Base-by-base conservation (phyloP, 768 basidiomycete genomes). In the Tricholoma flavovirens region DNA sequence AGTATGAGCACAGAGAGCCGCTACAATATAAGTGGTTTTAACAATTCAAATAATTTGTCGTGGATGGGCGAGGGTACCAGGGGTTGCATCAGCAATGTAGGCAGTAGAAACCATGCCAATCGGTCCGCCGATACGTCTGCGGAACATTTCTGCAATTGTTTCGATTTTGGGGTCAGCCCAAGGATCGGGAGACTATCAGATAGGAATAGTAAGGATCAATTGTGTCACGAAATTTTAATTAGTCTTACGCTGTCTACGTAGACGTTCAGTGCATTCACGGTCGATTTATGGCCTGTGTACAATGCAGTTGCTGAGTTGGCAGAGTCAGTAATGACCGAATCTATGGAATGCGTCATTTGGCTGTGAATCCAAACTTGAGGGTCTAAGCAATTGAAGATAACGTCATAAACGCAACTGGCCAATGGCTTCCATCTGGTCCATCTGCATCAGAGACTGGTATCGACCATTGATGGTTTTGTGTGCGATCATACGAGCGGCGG, bases 281-380 rank as follows among this genome's bases (percentile, higher is more conserved):
- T 67, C 6, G 72, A 71, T 62, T 77, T 77, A 61, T 77, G 76
- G 15, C 76, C 76, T 0, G 73, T 74, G 56, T 75, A 77, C 21
- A 77, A 66, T 19, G 76, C 75, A 30, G 75, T 76, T 2, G 76
- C 76, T 12, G 75, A 76, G 64, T 77, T 77, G 2, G 76, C 76
- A 4, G 76, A 77, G 62, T 77, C 76, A 50, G 76, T 77, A 59
- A 77, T 77, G 59, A 76, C 75, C 1, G 76, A 76, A 56, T 77
- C 76, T 17, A 77, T 68, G 1, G 75, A 76, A 58, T 77, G 76
- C 5, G 75, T 76, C 76, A 77, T 77, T 69, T 77, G 76, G 49
- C 75, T 75, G 38, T 7, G 5, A 3, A 14, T 14, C 10, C 1
- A 24, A 5, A 11, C 43, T 24, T 22, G 22, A 45, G 43, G 5